Evolutionary conservation across 768 basidiomycete species (phyloP), one percentile per base, ranked within the genome.

Genomic region (Phlebiopsis flavidoalba): DNA sequence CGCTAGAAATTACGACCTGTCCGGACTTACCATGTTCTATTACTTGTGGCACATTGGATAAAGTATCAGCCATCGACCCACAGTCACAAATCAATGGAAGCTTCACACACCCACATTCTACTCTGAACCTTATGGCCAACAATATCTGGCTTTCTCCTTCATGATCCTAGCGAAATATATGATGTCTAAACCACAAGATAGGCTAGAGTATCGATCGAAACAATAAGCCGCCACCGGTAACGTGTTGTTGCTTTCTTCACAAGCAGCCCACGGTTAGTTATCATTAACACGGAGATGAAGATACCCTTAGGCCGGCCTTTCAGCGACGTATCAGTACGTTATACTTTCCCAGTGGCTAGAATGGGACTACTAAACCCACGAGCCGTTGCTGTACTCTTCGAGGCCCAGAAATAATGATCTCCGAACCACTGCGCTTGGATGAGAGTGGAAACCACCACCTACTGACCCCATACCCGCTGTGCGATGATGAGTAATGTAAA

Each of bases 361-460:
- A 17, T 37, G 45, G n/a, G n/a, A n/a, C n/a, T 31, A 69, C 81
- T 52, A 60, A 83, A n/a, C n/a, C 85, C 51, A 82, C 85, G 21
- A 88, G 78, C 61, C 79, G 79, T 63, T 85, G 82, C 17, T n/a
- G n/a, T n/a, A 87, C 84, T n/a, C 84, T 72, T n/a, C 5, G 78
- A 76, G 2, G 83, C 85, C 86, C 86, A 85, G 70, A 85, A 85
- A 66, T 76, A 85, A 64, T 86, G 85, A 65, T 86, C 85, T 15
- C 85, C 87, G 66, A 88, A 89, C 83, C 83, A 89, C n/a, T 31
- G 26, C 1, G 87, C 86, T 64, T 83, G 83, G 67, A 89, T 87
- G 60, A 87, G 64, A 0, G 87, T 89, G 1, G 87, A 86, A 35
- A n/a, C n/a, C n/a, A n/a, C n/a, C n/a, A n/a, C n/a, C n/a, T n/a